Conservation (phyloP, 768 basidiomycete species). For the Kondoa malvinella region DNA sequence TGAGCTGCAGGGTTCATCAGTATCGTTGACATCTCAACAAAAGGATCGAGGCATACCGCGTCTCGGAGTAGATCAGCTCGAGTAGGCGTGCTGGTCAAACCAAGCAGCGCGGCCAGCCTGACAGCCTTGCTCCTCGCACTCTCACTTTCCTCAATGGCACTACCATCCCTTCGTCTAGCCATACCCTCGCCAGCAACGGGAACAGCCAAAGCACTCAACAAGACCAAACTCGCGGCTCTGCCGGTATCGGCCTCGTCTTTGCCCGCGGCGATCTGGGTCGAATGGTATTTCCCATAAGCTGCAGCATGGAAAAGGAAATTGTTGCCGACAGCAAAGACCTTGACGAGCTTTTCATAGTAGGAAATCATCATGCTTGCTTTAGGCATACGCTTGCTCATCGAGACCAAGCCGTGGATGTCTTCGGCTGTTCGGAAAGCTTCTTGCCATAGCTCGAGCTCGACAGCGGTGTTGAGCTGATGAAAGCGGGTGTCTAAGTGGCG, state of each 20-base stretch:
- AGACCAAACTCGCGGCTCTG: conserved; percentile 71
- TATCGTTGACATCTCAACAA: conserved; percentile 14
- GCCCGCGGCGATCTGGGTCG: conserved; percentile 53
- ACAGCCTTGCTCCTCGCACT: conserved; percentile 49
- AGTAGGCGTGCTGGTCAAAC: conserved; percentile 65
- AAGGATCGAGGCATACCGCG: conserved; percentile 43
- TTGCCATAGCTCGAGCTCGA: conserved; percentile 97
- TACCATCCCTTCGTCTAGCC: conserved; percentile 8
- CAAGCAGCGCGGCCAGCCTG: conserved; percentile 69
- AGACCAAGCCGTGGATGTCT: conserved; percentile 88
- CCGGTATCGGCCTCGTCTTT: conserved; percentile 61
- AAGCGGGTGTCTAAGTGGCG: conserved; percentile 94
- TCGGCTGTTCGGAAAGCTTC: conserved; percentile 97
- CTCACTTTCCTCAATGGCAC: conserved; percentile 32
- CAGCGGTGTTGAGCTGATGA: conserved; percentile 85
- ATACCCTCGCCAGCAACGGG: conserved; percentile 48
- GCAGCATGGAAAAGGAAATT: conserved; percentile 92
- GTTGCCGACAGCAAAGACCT: conserved; percentile 87
- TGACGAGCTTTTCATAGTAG: conserved; percentile 94
- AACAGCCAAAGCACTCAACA: conserved; percentile 81
- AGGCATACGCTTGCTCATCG: conserved; percentile 79
- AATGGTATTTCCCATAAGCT: conserved; percentile 66
- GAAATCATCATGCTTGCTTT: conserved; percentile 94
- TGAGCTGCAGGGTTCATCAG: conserved; percentile 40
- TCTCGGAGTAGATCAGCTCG: conserved; percentile 70